Base-by-base conservation (phyloP, 495 filamentous ascomycete species). In the Lasiosphaeria ovina region DNA sequence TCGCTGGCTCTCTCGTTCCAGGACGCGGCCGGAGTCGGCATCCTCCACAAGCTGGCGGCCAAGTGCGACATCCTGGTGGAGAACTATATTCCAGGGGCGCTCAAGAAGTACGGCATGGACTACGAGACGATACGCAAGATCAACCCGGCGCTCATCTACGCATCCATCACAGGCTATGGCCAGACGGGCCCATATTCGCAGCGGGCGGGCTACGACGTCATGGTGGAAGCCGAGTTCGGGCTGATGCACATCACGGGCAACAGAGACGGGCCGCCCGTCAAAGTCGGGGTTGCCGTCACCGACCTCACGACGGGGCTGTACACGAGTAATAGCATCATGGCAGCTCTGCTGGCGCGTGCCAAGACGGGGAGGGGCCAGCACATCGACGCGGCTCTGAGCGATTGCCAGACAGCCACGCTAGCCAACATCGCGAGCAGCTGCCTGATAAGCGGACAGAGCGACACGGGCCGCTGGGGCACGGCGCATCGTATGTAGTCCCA, bases 151-250 rank as follows among this genome's bases (percentile, higher is more conserved):
- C 74, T 92, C n/a, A 84, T 87, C 48, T 87, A 87, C 59, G 83
- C 84, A 8, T 85, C 82, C 35, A 85, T 87, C 44, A 87, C 85
- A 1, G 85, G 85, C 12, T 86, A 85, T 58, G 94, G 94, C 3
- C 94, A 98, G 72, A 96, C 90, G 3, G 94, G 94, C 0, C 95
- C 95, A 0, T 97, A 96, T 72, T 87, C 87, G 16, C 84, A 86
- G 51, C 83, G 95, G 6, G 92, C 94, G 8, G 94, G 94, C 10
- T 98, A 98, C 77, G 94, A 98, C 74, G 95, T 98, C 59, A 98
- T 98, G 92, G 95, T 98, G 0, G 94, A 98, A 74, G 95, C 93
- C 47, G 94, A 98, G 73, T 91, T 98, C 79, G 94, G 94, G 5
- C 69, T 98, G 57, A 98, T 98, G 94, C 95, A 98, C 71, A 98